Percentiles rank a stretch among this genome's conserved stretches.
These are phyloP conservation scores for Eimeria tenella DNA, from an alignment of 169 alveolate genomes.

Conservation along the genomic window DNA sequence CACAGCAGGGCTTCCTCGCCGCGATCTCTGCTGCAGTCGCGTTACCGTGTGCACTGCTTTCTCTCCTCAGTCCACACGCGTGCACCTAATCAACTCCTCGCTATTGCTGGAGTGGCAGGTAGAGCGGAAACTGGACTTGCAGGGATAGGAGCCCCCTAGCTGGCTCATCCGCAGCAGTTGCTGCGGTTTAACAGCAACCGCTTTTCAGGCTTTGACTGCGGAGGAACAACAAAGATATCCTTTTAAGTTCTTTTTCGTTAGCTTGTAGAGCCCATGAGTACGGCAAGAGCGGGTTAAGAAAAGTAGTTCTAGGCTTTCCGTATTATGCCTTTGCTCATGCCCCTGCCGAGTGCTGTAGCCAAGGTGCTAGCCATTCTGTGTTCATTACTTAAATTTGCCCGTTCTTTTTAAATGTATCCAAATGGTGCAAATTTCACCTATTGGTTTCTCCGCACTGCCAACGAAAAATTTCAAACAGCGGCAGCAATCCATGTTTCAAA, in stretches of 20 bases:
- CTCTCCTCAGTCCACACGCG: conserved; percentile 71
- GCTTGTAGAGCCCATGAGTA: neutral
- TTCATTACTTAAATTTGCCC: no score
- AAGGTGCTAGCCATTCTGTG: no score
- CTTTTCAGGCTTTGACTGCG: conserved; percentile 68
- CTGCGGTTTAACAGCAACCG: conserved; percentile 76
- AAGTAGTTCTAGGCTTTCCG: neutral
- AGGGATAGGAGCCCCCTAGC: conserved; percentile 58
- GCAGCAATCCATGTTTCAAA: no score
- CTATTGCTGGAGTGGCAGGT: conserved; percentile 53
- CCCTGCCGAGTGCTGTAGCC: no score
- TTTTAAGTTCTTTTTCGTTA: conserved; percentile 43
- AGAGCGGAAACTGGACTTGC: conserved; percentile 58
- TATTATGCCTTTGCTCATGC: no score
- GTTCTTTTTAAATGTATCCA: no score
- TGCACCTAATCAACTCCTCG: conserved; percentile 34
- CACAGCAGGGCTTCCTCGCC: conserved; percentile 21
- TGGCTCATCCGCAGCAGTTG: conserved; percentile 69
- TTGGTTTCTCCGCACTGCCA: no score
- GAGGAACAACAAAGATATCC: conserved; percentile 10
- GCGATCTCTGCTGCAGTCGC: conserved; percentile 52
- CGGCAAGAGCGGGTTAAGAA: neutral
- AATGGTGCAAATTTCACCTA: no score
- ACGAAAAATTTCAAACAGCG: no score
- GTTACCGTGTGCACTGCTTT: conserved; percentile 58